phyloP scores from a whole-genome alignment of 768 basidiomycete genomes.

The Leccinum sublutescens region DNA sequence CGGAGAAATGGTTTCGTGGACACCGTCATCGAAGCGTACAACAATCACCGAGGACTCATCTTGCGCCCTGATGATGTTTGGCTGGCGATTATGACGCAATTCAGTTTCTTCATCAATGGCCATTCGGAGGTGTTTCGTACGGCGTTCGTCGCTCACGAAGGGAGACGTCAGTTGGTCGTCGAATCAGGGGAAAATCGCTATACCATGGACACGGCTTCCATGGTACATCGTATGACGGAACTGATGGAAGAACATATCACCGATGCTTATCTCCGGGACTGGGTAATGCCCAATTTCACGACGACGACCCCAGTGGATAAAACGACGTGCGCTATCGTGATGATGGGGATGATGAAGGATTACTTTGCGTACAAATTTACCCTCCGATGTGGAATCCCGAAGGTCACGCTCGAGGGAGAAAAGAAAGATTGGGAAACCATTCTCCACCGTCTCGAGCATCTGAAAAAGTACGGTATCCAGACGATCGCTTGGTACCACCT shows the following conservation, averaged over 20 bases:
- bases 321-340: conserved; percentile 37
- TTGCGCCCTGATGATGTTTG: conserved; percentile 53
- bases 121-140: conserved; percentile 34
- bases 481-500: conserved; percentile 40
- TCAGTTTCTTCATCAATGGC: conserved; percentile 41
- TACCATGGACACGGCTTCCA: conserved; percentile 31
- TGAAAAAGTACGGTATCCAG: conserved; percentile 37
- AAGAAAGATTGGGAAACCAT: conserved; percentile 40
- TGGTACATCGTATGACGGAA: conserved; percentile 24
- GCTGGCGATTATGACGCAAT: conserved; percentile 36
- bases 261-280: conserved; percentile 32
- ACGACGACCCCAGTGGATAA: conserved; percentile 43
- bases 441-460: conserved; percentile 36
- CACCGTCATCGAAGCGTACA: conserved; percentile 36
- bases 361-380: conserved; percentile 38
- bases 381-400: conserved; percentile 41
- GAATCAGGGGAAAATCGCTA: conserved; percentile 16
- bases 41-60: conserved; percentile 37
- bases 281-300: conserved; percentile 44
- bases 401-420: conserved; percentile 43
- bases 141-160: conserved; percentile 29
- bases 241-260: conserved; percentile 25
- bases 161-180: conserved; percentile 28
- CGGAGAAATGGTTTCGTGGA: conserved; percentile 36
- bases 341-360: conserved; percentile 44